These are phyloP conservation scores for Brettanomyces bruxellensis DNA, from an alignment of 805 yeast species.

Conservation along the genomic window DNA sequence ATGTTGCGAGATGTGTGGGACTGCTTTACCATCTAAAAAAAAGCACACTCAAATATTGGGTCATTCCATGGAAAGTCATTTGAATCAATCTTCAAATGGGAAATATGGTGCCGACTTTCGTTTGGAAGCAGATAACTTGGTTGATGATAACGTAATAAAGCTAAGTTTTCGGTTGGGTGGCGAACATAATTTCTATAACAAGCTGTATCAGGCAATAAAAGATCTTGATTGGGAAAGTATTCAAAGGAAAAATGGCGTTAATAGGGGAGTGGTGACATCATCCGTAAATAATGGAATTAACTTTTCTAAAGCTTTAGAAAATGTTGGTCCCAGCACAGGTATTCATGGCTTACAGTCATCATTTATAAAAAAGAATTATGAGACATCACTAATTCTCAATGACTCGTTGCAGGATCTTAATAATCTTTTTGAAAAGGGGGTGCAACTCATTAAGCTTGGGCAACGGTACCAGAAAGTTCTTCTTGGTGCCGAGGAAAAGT, in stretches of 20 bases:
- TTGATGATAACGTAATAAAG: conserved; percentile 36
- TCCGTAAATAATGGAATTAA: too few species aligned
- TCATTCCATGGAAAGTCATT: conserved; percentile 11
- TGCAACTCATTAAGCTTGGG: conserved; percentile 56
- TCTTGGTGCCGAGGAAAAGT: conserved; percentile 4
- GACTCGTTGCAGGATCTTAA: conserved; percentile 71
- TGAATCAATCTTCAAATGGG: background rate
- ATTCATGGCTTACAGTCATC: conserved; percentile 59
- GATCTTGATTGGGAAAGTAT: conserved; percentile 38
- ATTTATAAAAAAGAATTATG: conserved; percentile 44
- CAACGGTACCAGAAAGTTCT: conserved; percentile 28
- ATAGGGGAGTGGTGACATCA: conserved; percentile 25
- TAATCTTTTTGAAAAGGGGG: conserved; percentile 68
- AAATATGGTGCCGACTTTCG: background rate
- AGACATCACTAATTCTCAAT: conserved; percentile 52
- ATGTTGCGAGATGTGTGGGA: conserved; percentile 84
- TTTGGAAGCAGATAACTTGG: conserved; percentile 6
- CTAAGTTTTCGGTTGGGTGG: conserved; percentile 74
- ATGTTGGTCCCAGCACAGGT: conserved; percentile 35
- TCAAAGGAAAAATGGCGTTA: conserved; percentile 18
- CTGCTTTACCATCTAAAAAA: conserved; percentile 32
- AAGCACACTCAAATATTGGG: background rate
- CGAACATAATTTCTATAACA: conserved; percentile 41
- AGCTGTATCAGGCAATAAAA: conserved; percentile 36
- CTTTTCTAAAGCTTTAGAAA: background rate